A percentile compares a stretch with the other conserved stretches of the same genome.
Conservation (phyloP, 2,329 filamentous ascomycete species). For the Emericellopsis atlantica region DNA sequence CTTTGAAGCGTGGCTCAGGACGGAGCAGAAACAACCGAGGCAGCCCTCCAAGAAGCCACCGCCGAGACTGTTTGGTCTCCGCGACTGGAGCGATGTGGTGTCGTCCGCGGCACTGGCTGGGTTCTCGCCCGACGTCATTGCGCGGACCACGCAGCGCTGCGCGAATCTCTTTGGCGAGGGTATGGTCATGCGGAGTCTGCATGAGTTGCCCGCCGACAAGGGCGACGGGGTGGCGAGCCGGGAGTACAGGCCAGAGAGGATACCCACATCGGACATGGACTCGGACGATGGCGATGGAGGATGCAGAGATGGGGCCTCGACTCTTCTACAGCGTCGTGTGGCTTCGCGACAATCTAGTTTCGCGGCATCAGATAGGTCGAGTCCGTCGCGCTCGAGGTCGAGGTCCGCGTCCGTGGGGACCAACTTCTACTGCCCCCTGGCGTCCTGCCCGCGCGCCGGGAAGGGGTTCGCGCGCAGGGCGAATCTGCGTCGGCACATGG, state of each 20-base stretch:
- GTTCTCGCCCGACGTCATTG: conserved; percentile 52
- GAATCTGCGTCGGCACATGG: conserved; percentile 25
- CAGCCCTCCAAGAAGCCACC: not conserved
- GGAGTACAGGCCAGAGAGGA: conserved; percentile 16
- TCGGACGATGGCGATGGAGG: conserved; percentile 6
- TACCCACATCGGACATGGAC: conserved; percentile 9
- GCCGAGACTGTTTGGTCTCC: conserved; percentile 22
- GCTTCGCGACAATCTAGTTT: conserved; percentile 4
- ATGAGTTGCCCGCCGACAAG: conserved; percentile 15
- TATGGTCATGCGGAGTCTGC: conserved; percentile 52
- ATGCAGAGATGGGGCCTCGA: not conserved
- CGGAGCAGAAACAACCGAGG: not conserved
- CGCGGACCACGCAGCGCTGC: conserved; percentile 61
- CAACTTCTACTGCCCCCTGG: conserved; percentile 22
- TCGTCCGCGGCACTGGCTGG: conserved; percentile 65
- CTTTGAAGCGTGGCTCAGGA: not conserved
- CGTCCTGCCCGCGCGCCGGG: conserved; percentile 20
- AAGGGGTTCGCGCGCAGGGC: conserved; percentile 20
- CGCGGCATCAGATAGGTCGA: not conserved
- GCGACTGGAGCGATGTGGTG: conserved; percentile 80
- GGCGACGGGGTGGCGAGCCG: conserved; percentile 10
- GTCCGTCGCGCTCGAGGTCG: conserved; percentile 10
- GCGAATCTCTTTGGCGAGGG: conserved; percentile 60
- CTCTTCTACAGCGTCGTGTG: conserved; percentile 2
- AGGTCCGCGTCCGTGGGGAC: conserved; percentile 16